Evolutionary conservation across 768 basidiomycete genomes (phyloP).

Genomic region (Rhodotorula taiwanensis): DNA sequence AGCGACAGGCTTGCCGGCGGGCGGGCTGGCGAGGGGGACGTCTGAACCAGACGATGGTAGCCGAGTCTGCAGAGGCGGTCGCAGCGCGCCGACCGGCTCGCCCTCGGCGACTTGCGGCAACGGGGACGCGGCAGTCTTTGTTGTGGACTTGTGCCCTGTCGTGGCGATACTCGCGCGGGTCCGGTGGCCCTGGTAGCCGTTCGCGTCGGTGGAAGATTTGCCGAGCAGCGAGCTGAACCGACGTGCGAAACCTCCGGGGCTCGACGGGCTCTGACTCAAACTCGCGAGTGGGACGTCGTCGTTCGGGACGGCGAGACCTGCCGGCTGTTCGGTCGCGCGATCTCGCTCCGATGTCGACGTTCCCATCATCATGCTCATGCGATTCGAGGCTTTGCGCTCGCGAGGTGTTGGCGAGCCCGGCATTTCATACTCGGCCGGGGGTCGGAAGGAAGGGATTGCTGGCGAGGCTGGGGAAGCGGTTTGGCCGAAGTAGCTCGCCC

Average conservation of each 20-base stretch:
- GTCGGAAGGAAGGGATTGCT: neutral
- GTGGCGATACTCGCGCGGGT: constrained; percentile 32
- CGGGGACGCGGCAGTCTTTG: constrained; percentile 30
- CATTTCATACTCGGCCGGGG: constrained; percentile 9
- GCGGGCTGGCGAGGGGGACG: constrained; percentile 24
- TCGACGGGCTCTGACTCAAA: constrained; percentile 8
- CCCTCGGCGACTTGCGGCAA: constrained; percentile 34
- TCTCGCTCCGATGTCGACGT: neutral
- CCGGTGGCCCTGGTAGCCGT: constrained; percentile 21
- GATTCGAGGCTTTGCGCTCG: constrained; percentile 18
- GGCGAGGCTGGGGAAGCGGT: neutral
- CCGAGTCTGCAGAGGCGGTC: neutral
- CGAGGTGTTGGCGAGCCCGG: constrained; percentile 26
- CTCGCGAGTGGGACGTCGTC: constrained; percentile 33
- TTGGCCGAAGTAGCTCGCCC: neutral
- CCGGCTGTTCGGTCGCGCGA: constrained; percentile 8
- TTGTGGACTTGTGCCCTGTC: constrained; percentile 21
- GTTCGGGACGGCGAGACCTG: neutral
- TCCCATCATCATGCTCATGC: constrained; percentile 21
- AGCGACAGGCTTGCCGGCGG: constrained; percentile 26
- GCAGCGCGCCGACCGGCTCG: neutral
- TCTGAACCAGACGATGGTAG: constrained; percentile 17
- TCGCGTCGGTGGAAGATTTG: constrained; percentile 10
- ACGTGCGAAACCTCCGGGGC: constrained; percentile 28
- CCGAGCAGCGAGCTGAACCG: constrained; percentile 42